Evolutionary conservation across 78 protist species (phyloP), one percentile per base, ranked within the genome.

Genomic region (Dictyostelium purpureum): DNA sequence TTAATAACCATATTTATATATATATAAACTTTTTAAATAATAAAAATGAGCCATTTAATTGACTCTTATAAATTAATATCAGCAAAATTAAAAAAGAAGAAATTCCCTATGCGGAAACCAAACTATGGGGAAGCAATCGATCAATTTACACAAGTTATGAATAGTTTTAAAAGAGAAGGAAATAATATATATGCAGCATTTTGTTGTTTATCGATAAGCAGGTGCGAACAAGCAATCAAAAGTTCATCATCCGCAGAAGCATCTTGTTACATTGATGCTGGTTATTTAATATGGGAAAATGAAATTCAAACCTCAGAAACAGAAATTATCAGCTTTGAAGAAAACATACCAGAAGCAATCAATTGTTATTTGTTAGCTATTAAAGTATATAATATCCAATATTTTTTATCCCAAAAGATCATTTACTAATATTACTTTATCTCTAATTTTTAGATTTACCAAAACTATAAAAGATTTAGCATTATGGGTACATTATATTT

Each of bases 141-240:
- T 57, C 91, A 85, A 73, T 85, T 45, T 56, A 73, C 91, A 59
- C 91, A 85, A 56, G 78, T 85, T 57, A 85, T 85, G 91, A 85
- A 85, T 38, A 54, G 71, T 54, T 85, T 85, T 61, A 85, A 85
- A 49, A 59, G 91, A 59, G 91, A 85, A 31, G 81, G 81, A 31
- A 85, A 85, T 56, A n/a, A 21, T 21, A 73, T 85, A 66, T 85
- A 85, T 73, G 91, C 91, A 31, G 91, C 91, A 56, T 85, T 85
- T 57, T 85, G 91, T 85, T 73, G 91, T 85, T 43, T 85, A 12
- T 43, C 91, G 43, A 85, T 85, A 31, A 75, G 76, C 43, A 52
- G 91, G 57, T 85, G 91, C 73, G 91, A 85, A 73, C 91, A 85
- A 73, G 91, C 91, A 35, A 73, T 85, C 6, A 85, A 85, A 33